phyloP scores from a whole-genome alignment of 805 yeast species.

The Starmerella stigmatis region DNA sequence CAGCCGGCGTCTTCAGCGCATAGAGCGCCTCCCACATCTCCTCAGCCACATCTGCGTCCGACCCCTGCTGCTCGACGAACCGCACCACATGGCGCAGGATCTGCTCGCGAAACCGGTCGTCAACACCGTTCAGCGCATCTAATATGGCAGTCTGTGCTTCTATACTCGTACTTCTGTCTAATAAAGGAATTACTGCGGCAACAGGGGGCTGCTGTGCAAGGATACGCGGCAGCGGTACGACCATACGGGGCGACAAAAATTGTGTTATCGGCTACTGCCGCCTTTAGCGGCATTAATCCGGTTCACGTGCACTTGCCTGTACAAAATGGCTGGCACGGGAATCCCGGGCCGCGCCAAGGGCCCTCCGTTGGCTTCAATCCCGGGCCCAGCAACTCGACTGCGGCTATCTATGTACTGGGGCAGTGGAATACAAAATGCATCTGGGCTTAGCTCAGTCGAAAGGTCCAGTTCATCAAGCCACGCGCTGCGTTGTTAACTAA shows the following conservation, averaged over 20 bases:
- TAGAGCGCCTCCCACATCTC: conserved; percentile 20
- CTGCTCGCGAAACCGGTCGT: conserved; percentile 6
- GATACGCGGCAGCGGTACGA: conserved; percentile 10
- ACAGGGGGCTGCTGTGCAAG: conserved; percentile 17
- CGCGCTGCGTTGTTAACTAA: no score
- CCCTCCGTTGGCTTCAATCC: no score
- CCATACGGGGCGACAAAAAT: conserved; percentile 2
- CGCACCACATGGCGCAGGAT: conserved; percentile 7
- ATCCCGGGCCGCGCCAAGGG: no score
- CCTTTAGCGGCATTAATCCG: no score
- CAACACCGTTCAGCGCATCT: conserved; percentile 2
- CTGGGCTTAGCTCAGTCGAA: no score
- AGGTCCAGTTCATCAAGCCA: no score
- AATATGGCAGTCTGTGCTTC: conserved; percentile 5
- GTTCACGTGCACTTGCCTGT: no score
- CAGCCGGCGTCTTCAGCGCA: conserved; percentile 11
- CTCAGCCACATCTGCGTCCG: conserved; percentile 10
- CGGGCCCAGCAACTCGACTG: no score
- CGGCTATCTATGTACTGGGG: no score
- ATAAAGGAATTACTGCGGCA: conserved; percentile 11
- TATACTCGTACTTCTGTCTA: background rate
- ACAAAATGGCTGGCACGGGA: no score
- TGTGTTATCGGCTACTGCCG: no score
- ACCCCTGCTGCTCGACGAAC: conserved; percentile 3
- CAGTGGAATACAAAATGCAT: no score